These are phyloP conservation scores for Hordeum vulgare DNA, from an alignment of 176 grass and related monocot genomes.

Conservation along the genomic window MorexV3_pseudomolecules_assembly NC_058522.1:50325393-50325892, in stretches of 20 bases:
- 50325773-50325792: conserved; percentile 89
- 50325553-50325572: neutral
- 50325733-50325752: neutral
- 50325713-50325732: conserved; percentile 13
- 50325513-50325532: no score
- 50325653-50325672: conserved; percentile 92
- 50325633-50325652: conserved; percentile 67
- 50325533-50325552: no score
- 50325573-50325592: neutral
- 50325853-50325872: no score
- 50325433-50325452: no score
- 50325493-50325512: no score
- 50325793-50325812: conserved; percentile 97
- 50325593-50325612: conserved; percentile 20
- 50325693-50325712: no score
- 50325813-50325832: conserved; percentile 84
- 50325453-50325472: no score
- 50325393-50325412: no score
- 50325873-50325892: no score
- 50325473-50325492: no score
- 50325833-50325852: no score
- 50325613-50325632: conserved; percentile 77
- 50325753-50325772: conserved; percentile 89
- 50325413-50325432: no score
- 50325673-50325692: conserved; percentile 75